These are phyloP conservation scores for Fusarium scirpi DNA, from an alignment of 2,329 filamentous ascomycete species.

Conservation along the genomic window DNA sequence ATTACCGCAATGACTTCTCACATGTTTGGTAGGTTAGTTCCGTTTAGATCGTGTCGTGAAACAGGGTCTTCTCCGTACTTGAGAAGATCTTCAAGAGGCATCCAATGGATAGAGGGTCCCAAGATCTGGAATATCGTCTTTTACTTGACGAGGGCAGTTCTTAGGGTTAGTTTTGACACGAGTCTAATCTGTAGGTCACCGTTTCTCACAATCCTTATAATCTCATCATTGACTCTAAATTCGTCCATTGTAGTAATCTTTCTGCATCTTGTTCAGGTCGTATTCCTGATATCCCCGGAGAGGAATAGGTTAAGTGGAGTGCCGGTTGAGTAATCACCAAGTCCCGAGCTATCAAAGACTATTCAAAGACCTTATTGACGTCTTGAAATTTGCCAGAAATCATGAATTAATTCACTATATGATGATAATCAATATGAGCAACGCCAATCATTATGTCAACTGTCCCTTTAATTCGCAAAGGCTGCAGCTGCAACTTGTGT, in stretches of 20 bases:
- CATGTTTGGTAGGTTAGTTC: slow-evolving; percentile 20
- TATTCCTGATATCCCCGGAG: background rate
- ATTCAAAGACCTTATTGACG: background rate
- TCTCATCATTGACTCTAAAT: background rate
- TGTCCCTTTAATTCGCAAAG: background rate
- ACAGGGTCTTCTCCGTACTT: slow-evolving; percentile 25
- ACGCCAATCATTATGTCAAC: background rate
- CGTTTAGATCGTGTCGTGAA: slow-evolving; percentile 32
- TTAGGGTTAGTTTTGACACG: background rate
- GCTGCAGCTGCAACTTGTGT: background rate
- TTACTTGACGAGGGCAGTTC: background rate
- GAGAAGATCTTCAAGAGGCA: slow-evolving; percentile 14
- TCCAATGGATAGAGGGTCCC: background rate
- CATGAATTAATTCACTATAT: too few relatives aligned
- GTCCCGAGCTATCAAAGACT: background rate
- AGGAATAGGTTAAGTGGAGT: background rate
- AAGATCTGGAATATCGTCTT: background rate
- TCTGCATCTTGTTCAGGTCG: background rate
- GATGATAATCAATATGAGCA: background rate
- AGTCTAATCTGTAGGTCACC: background rate
- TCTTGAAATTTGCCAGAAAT: background rate
- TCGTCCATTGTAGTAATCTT: background rate
- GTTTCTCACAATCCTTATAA: background rate
- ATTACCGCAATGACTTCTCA: slow-evolving; percentile 12
- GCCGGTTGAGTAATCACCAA: background rate